phyloP scores from a whole-genome alignment of 352 stramenopile species.

The Phytophthora capsici region DNA sequence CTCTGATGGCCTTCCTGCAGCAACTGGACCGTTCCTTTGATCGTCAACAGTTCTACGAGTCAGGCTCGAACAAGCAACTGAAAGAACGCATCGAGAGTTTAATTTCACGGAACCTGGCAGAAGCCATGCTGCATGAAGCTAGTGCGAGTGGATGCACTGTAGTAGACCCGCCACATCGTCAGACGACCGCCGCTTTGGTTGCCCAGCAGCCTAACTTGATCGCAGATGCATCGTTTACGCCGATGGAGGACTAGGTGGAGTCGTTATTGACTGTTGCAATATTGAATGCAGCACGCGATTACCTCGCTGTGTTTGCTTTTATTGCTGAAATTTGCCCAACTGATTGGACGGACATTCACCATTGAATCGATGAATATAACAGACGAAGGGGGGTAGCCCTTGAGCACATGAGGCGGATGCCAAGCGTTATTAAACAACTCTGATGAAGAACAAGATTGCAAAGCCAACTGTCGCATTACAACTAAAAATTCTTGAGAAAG shows the following conservation, averaged over 20 bases:
- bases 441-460: no score
- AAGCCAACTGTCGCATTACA: no score
- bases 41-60: slow-evolving; percentile 49
- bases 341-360: no score
- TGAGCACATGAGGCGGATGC: no score
- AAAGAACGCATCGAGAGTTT: slow-evolving; percentile 61
- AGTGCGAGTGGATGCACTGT: slow-evolving; percentile 19
- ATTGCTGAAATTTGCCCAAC: slow-evolving; percentile 24
- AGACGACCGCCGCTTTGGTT: slow-evolving; percentile 13
- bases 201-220: slow-evolving; percentile 36
- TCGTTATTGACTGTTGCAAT: background rate
- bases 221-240: slow-evolving; percentile 34
- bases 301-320: slow-evolving; percentile 44
- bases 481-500: no score
- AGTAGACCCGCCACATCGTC: slow-evolving; percentile 2
- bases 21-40: slow-evolving; percentile 76
- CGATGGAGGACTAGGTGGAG: slow-evolving; percentile 56
- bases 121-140: slow-evolving; percentile 62
- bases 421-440: no score
- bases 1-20: slow-evolving; percentile 66
- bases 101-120: slow-evolving; percentile 61
- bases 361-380: no score
- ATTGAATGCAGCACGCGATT: slow-evolving; percentile 40
- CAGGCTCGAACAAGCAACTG: slow-evolving; percentile 50
- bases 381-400: no score